phyloP scores from a whole-genome alignment of 2,329 filamentous ascomycete species.

The Pestalotiopsis sp. region DNA sequence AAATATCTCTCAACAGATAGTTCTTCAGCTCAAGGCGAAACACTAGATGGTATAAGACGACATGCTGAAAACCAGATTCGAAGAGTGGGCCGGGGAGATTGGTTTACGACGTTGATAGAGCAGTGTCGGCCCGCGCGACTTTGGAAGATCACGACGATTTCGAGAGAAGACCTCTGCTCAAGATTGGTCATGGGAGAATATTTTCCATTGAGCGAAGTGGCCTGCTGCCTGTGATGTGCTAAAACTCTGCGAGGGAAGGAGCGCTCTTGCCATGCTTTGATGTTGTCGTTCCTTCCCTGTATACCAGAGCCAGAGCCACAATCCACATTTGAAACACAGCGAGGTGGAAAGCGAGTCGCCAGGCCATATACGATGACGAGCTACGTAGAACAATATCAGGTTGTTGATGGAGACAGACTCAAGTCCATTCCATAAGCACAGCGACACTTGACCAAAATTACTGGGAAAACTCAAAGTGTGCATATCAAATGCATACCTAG shows the following conservation, averaged over 20 bases:
- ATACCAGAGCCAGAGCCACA: no score
- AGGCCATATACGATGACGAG: not conserved
- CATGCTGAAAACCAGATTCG: not conserved
- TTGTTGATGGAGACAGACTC: no score
- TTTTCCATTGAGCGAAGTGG: not conserved
- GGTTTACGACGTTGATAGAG: not conserved
- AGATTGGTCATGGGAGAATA: not conserved
- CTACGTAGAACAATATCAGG: no score
- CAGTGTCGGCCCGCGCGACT: not conserved
- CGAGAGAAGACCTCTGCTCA: not conserved
- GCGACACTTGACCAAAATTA: no score
- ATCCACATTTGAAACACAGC: not conserved
- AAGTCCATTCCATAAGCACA: no score
- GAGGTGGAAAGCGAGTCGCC: not conserved
- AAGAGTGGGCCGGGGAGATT: not conserved
- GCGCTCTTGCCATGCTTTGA: not conserved
- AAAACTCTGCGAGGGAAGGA: constrained; percentile 5
- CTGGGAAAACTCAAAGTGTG: not conserved
- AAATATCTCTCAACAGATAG: not conserved
- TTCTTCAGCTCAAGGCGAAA: not conserved
- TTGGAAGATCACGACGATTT: not conserved
- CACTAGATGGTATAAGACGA: not conserved
- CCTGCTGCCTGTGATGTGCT: constrained; percentile 1
- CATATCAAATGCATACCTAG: no score
- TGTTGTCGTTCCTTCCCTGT: not conserved